These are phyloP conservation scores for Hymenoscyphus fructigenus DNA, from an alignment of 2,329 filamentous ascomycete genomes.

Conservation along the genomic window DNA sequence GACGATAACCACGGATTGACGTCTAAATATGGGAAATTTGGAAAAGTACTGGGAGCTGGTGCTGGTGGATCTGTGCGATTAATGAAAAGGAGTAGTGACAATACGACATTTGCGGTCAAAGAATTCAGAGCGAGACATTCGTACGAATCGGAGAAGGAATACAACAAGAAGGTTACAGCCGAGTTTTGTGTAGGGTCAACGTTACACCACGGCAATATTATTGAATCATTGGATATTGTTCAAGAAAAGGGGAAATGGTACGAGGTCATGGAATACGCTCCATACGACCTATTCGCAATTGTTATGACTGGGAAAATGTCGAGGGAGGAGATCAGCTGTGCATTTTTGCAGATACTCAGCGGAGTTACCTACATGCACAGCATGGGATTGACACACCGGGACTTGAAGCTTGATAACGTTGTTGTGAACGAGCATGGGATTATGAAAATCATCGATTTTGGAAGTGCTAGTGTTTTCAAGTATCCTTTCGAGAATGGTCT, in stretches of 20 bases:
- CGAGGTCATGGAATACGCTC: slow-evolving; percentile 98
- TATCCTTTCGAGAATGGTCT: slow-evolving; percentile 95
- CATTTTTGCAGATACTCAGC: slow-evolving; percentile 90
- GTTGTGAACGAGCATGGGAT: slow-evolving; percentile 95
- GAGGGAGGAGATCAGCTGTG: slow-evolving; percentile 84
- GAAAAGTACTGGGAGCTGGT: slow-evolving; percentile 88
- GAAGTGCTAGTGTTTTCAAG: slow-evolving; percentile 92
- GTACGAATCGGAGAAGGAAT: slow-evolving; percentile 92
- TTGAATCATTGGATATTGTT: slow-evolving; percentile 95
- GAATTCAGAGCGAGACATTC: slow-evolving; percentile 90
- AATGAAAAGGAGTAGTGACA: slow-evolving; percentile 90
- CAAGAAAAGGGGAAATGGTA: slow-evolving; percentile 95
- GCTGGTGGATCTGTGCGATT: slow-evolving; percentile 92
- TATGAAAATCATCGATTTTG: slow-evolving; percentile 99
- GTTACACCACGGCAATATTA: slow-evolving; percentile 95
- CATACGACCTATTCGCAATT: slow-evolving; percentile 92
- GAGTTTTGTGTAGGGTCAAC: slow-evolving; percentile 98
- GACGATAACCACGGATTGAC: slow-evolving; percentile 88
- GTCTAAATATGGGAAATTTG: slow-evolving; percentile 93
- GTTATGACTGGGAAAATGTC: slow-evolving; percentile 99
- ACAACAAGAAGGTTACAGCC: slow-evolving; percentile 96
- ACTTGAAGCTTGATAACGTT: slow-evolving; percentile 96
- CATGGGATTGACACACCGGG: slow-evolving; percentile 91
- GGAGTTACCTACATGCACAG: slow-evolving; percentile 93
- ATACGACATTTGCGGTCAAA: slow-evolving; percentile 94